These are phyloP conservation scores for Pythium scleroteichum DNA, from an alignment of 352 stramenopile genomes.

Conservation along the genomic window DNA sequence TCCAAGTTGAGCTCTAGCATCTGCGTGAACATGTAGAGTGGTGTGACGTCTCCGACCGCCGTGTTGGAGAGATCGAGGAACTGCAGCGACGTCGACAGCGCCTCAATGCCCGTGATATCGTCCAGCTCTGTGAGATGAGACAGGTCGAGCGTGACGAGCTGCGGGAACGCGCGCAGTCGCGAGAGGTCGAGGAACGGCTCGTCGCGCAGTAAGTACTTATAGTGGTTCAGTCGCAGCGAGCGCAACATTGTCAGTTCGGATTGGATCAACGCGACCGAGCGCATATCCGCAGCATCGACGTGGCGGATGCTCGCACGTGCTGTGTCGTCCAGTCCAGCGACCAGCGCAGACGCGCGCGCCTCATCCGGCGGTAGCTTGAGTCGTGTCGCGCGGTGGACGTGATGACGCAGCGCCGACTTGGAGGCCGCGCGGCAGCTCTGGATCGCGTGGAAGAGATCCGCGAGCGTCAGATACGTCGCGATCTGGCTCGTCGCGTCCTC, in stretches of 20 bases:
- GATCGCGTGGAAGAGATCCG: slow-evolving; percentile 23
- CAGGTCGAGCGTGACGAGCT: slow-evolving; percentile 15
- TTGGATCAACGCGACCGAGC: slow-evolving; percentile 8
- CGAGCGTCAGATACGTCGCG: slow-evolving; percentile 23
- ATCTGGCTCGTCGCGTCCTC: slow-evolving; percentile 25
- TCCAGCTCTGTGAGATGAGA: slow-evolving; percentile 16
- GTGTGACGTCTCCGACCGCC: slow-evolving; percentile 18
- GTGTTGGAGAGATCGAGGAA: slow-evolving; percentile 18
- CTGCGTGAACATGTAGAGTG: slow-evolving; percentile 12
- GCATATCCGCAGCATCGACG: slow-evolving; percentile 19
- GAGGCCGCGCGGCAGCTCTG: slow-evolving; percentile 18
- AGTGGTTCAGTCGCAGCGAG: slow-evolving; percentile 14
- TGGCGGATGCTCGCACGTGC: slow-evolving; percentile 5
- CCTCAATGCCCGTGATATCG: slow-evolving; percentile 21
- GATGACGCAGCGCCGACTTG: slow-evolving; percentile 22
- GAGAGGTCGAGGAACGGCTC: slow-evolving; percentile 18
- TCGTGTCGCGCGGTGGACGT: slow-evolving; percentile 13
- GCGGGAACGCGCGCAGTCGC: slow-evolving; percentile 16
- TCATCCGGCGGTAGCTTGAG: slow-evolving; percentile 19
- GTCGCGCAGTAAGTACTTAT: slow-evolving; percentile 16
- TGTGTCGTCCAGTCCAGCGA: slow-evolving; percentile 11
- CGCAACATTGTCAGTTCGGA: slow-evolving; percentile 4
- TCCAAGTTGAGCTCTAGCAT: slow-evolving; percentile 18
- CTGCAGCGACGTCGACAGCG: slow-evolving; percentile 11
- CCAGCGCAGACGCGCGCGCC: slow-evolving; percentile 1